Conservation (phyloP, 345 rosid species). For the Syzygium aqueum region DNA sequence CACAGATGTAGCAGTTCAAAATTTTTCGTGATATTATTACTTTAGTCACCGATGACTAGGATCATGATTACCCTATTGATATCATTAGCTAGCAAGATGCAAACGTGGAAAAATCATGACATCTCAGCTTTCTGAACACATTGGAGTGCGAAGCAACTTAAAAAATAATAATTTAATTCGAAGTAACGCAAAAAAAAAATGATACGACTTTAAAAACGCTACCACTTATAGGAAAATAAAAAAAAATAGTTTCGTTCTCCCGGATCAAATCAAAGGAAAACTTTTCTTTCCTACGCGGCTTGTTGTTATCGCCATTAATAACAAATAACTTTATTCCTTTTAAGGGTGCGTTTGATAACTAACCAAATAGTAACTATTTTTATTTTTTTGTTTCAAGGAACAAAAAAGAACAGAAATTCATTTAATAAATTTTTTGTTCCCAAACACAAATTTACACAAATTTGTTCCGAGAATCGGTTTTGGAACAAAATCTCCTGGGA, state of each 20-base stretch:
- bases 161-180: background rate
- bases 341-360: no score
- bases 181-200: background rate
- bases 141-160: background rate
- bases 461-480: no score
- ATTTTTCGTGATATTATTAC: no score
- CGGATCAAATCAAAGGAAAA: background rate
- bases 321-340: background rate
- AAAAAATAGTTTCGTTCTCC: background rate
- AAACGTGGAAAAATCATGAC: background rate
- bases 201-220: background rate
- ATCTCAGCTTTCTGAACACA: background rate
- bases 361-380: no score
- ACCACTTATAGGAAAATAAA: background rate
- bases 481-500: no score
- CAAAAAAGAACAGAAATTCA: no score
- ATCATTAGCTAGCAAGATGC: background rate
- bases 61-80: background rate
- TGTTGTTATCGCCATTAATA: background rate
- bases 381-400: no score
- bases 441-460: no score
- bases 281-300: background rate
- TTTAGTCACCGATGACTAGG: background rate
- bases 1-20: no score
- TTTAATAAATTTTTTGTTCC: no score